Evolutionary conservation across 495 filamentous ascomycete species (phyloP).

Genomic region (Thozetella sp.): DNA sequence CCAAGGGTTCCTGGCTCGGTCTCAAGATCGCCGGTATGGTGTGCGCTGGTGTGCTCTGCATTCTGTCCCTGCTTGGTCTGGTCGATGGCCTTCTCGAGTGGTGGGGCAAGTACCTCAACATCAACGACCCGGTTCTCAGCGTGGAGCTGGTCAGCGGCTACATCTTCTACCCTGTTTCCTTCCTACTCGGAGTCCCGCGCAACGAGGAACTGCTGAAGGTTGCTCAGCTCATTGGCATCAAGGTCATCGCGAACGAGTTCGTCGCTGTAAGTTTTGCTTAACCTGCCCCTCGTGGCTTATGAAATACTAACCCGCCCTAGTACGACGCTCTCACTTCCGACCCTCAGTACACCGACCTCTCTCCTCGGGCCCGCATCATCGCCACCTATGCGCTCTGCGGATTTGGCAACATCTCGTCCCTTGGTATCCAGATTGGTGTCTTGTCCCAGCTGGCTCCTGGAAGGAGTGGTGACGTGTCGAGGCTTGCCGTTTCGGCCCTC

Average conservation of each 20-base stretch:
- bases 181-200: conserved; percentile 82
- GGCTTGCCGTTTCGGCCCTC: conserved; percentile 75
- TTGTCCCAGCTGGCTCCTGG: conserved; percentile 77
- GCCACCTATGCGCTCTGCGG: conserved; percentile 85
- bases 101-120: conserved; percentile 86
- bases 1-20: conserved; percentile 86
- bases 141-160: conserved; percentile 81
- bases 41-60: conserved; percentile 74
- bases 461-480: conserved; percentile 73
- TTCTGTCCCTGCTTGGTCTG: conserved; percentile 78
- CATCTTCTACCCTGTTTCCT: conserved; percentile 81
- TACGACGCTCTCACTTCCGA: conserved; percentile 63
- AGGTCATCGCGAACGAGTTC: conserved; percentile 79
- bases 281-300: conserved; percentile 14
- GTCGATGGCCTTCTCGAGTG: conserved; percentile 79
- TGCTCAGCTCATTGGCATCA: conserved; percentile 77
- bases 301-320: conserved; percentile 18
- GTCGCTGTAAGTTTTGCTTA: conserved; percentile 62
- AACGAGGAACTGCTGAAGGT: conserved; percentile 72
- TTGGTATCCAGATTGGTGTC: conserved; percentile 87
- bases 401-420: conserved; percentile 79
- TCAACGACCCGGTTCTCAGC: conserved; percentile 67
- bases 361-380: conserved; percentile 72
- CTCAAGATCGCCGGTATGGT: conserved; percentile 91
- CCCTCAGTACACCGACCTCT: conserved; percentile 57